Base-by-base conservation (phyloP, 2,329 filamentous ascomycete genomes). In the Claviceps purpurea region DNA sequence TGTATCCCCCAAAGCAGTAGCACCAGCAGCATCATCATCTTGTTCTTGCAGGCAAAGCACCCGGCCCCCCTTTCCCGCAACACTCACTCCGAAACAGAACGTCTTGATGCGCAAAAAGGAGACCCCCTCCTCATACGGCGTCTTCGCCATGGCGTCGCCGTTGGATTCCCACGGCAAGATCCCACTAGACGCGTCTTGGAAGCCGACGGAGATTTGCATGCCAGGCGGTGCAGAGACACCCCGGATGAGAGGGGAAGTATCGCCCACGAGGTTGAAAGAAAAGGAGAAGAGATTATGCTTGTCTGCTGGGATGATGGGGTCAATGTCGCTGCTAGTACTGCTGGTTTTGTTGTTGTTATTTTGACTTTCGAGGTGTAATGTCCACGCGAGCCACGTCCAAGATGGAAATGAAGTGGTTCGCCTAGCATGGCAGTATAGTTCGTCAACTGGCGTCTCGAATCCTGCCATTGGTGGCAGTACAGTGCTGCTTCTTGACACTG, bases 321-420 rank as follows among this genome's bases (percentile, higher is more conserved):
- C 40, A 49, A 30, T 30, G 26, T 30, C 26, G 26, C 26, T 30
- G 26, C 26, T 30, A 30, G 1, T 30, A 30, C 26, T 10, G 3
- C 8, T 30, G 26, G 2, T 10, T 30, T 30, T 30, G 8, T 30
- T 30, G 26, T 30, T 30, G 10, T 30, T 52, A n/a, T 56, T 58
- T 24, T 44, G 13, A 11, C 59, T 52, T 3, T 64, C 60, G 7
- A 61, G 55, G 26, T 60, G 61, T 30, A 30, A 30, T 30, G 26
- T 30, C 67, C 67, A 69, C 4, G 65, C 60, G 6, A 69, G 62
- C 67, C 67, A 69, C 4, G 65, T 66, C 67, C 67, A 69, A 0
- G 67, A 69, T 2, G 67, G 67, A 45, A 64, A 67, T 3, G 58
- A 50, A 6, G 40, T 49, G 22, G n/a, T 46, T 16, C 7, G 45